phyloP scores from a whole-genome alignment of 768 basidiomycete genomes.

The Crucibulum laeve region DNA sequence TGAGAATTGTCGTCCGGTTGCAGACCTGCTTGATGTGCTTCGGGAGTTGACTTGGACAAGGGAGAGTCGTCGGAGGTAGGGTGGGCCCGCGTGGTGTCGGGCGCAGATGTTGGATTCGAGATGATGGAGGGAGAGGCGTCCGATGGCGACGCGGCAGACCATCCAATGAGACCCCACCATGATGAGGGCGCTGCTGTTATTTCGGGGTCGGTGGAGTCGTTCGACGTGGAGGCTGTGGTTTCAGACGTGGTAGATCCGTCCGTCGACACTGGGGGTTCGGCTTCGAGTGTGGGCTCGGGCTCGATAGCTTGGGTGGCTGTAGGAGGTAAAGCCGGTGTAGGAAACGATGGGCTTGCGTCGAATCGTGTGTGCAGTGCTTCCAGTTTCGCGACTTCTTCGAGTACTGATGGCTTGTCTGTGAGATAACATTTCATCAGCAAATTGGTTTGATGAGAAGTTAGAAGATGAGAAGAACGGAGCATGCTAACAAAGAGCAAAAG shows the following conservation, averaged over 20 bases:
- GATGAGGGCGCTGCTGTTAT: conserved; percentile 18
- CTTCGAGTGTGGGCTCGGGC: background rate
- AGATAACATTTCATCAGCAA: background rate
- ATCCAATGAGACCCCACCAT: conserved; percentile 52
- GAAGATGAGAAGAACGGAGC: background rate
- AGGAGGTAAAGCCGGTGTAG: background rate
- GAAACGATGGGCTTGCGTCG: background rate
- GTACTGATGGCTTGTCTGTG: background rate
- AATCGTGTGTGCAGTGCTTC: background rate
- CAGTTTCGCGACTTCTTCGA: background rate
- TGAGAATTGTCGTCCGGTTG: too few relatives aligned
- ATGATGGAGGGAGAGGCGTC: background rate
- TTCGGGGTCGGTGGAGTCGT: background rate
- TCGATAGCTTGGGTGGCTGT: background rate
- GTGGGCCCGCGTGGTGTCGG: background rate
- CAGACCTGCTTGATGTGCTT: too few relatives aligned
- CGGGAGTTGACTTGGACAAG: too few relatives aligned
- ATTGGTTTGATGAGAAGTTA: background rate
- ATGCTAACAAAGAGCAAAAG: background rate
- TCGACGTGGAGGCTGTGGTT: background rate
- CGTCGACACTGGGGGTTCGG: background rate
- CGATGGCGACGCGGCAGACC: conserved; percentile 16
- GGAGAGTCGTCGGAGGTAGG: background rate
- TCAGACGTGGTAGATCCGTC: background rate
- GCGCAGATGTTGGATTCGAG: background rate